Evolutionary conservation across 2,329 filamentous ascomycete species (phyloP), one percentile per base, ranked within the genome.

Genomic region (Falciphora oryzae): DNA sequence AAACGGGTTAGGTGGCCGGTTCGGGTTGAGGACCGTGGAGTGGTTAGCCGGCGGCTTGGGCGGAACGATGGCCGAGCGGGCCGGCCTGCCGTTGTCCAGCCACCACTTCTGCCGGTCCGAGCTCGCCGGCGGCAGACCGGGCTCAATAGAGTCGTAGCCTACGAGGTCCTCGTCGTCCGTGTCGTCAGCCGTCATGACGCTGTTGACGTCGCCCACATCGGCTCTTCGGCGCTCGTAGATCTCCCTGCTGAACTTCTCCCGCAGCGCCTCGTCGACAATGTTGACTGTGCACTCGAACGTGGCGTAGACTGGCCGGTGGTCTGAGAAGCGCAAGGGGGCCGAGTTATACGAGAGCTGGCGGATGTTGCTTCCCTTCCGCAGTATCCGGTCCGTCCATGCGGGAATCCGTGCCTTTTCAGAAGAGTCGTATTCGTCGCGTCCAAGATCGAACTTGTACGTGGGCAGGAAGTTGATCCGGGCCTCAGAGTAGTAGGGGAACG

Each of bases 321-420:
- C 95, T 0, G 95, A 99, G 74, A 98, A 97, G 16, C 84, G 86
- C 50, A 99, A 80, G 35, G 92, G 88, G 4, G 93, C 93, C 63
- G 86, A 89, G 71, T 91, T 86, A 76, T 99, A 99, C 38, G 90
- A 84, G 14, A 90, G 80, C 74, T 98, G 95, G 57, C 88, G 87
- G 50, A 99, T 83, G 69, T 92, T 93, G 66, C 85, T 80, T 10
- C 95, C 95, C 77, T 93, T 96, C 66, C 91, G 89, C 11, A 99
- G 79, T 59, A 99, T 90, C 53, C 95, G 90, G 76, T 99, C 95
- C 66, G 93, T 97, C 95, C 95, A 99, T 0, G 95, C 95, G 3
- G 95, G 95, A 67, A 98, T 97, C 22, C 95, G 89, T 64, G 89
- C 88, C 75, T 99, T 99, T 72, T 98, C 94, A 35, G 94, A 97